A percentile compares a stretch with the other conserved stretches of the same genome.
Conservation (phyloP, 352 stramenopile genomes). For the Phytophthora boehmeriae region DNA sequence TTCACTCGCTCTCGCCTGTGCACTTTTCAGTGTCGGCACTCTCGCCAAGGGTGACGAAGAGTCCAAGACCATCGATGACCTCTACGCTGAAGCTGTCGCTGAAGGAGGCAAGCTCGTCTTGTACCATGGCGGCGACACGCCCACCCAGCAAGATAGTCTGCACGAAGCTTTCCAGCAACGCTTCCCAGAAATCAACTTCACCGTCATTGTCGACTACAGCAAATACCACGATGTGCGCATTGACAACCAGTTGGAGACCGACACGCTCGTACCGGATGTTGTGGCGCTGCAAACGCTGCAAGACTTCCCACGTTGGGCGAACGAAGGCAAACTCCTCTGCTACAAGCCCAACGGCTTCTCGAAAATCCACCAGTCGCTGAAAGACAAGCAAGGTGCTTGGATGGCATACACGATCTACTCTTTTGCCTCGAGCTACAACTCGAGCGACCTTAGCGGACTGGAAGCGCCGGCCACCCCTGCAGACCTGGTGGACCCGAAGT, state of each 20-base stretch:
- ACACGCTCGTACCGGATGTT: constrained; percentile 45
- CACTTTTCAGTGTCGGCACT: constrained; percentile 6
- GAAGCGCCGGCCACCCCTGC: constrained; percentile 16
- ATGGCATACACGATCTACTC: constrained; percentile 39
- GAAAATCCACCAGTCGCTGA: constrained; percentile 49
- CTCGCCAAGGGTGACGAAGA: constrained; percentile 28
- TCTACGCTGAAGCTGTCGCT: constrained; percentile 45
- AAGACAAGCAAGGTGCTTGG: constrained; percentile 35
- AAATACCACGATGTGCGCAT: constrained; percentile 64
- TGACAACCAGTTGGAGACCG: constrained; percentile 62
- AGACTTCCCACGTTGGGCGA: constrained; percentile 46
- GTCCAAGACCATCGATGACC: constrained; percentile 46
- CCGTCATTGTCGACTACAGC: constrained; percentile 61
- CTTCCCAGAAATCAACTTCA: constrained; percentile 66
- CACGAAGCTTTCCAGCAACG: constrained; percentile 26
- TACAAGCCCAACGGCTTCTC: constrained; percentile 61
- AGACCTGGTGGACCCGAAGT: constrained; percentile 39
- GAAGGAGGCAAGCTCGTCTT: constrained; percentile 57
- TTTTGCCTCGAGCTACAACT: constrained; percentile 47
- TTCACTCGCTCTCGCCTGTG: constrained; percentile 3
- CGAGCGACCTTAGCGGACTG: constrained; percentile 18
- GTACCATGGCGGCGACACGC: constrained; percentile 46
- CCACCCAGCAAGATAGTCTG: constrained; percentile 31
- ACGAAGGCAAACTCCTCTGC: constrained; percentile 39
- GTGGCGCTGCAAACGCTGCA: constrained; percentile 55